Evolutionary conservation across 768 basidiomycete species (phyloP), one percentile per base, ranked within the genome.

Genomic region (Scleroderma bovista): DNA sequence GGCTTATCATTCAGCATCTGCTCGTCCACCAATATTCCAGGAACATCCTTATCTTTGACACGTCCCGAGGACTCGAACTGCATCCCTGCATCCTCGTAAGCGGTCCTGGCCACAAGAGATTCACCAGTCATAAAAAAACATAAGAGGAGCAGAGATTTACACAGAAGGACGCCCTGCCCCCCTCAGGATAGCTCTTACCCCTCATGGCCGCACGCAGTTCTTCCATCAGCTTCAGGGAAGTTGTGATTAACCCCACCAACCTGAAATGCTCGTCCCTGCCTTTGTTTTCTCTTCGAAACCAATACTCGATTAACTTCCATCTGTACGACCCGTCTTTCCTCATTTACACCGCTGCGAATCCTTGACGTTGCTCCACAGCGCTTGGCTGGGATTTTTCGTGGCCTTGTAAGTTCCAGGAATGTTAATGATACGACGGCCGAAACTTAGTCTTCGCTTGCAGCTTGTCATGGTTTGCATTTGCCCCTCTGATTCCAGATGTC

Each of bases 401-500:
- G 76, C 77, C 0, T 78, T 78, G 63, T 65, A 56, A 36, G 63
- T 58, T 8, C 40, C 26, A 6, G 19, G 29, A 15, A 24, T 15
- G 7, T 9, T 32, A 12, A 15, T 42, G 16, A 24, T 24, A 13
- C 9, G 2, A 6, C 20, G 13, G 2, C 3, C 15, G 13, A 69
- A 22, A 41, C 32, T 20, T 34, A 20, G 24, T 37, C 20, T 22
- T 15, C 32, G 22, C 37, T 15, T 26, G 12, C 45, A 71, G 70
- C 39, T 46, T 71, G 23, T 68, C 69, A 1, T 76, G 80, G 81
- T 81, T 82, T 50, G 79, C 80, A 1, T 82, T 83, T 56, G 70
- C 80, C n/a, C 80, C 81, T 0, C 73, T 83, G 15, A 72, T 80
- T 32, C 77, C 79, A 1, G 75, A 78, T 9, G 77, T 72, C 26